Base-by-base conservation (phyloP, 2,329 filamentous ascomycete genomes). In the Epichloe sp. region DNA sequence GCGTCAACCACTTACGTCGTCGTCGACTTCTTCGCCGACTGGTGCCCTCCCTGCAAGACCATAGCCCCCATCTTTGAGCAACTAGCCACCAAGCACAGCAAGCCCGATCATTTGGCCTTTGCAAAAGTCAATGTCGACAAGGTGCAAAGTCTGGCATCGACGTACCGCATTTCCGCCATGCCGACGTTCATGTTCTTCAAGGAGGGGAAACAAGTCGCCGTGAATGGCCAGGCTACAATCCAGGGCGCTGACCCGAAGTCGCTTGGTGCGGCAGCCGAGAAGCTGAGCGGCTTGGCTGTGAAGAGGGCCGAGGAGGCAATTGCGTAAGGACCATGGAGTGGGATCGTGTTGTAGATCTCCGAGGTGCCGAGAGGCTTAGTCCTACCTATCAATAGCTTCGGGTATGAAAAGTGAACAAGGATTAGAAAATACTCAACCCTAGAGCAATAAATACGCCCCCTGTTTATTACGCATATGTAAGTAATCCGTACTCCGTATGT, bases 141-240 rank as follows among this genome's bases (percentile, higher is more conserved):
- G 17, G 48, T 62, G n/a, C 54, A 60, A 12, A 50, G 15, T 53
- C 47, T 61, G 34, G 58, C 88, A 23, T 76, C 82, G 60, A 80
- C 88, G 61, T 83, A 93, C 59, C 78, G 79, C 58, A 79, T 97
- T 67, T 82, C 85, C 62, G 88, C 90, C 67, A 96, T 97, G 91
- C 91, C 91, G 47, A 95, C 89, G 11, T 96, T 97, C 70, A 61
- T 87, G 52, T 72, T 95, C 66, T 95, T 91, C 81, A 89, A 90
- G 77, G 71, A 84, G 88, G 58, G 85, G 58, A 57, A 58, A 49
- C 60, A 61, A 49, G 63, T 65, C 38, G 60, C 58, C 21, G 63
- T 66, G 12, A 61, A 65, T 23, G 63, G 63, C 4, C 52, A 65
- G 51, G 56, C 58, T 8, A 55, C 58, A 52, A 63, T 70, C 54